A percentile compares a stretch with the other conserved stretches of the same genome.
Evolutionary conservation across 2,329 filamentous ascomycete species (phyloP).

Genomic region (Dothideomycetidae sp.): DNA sequence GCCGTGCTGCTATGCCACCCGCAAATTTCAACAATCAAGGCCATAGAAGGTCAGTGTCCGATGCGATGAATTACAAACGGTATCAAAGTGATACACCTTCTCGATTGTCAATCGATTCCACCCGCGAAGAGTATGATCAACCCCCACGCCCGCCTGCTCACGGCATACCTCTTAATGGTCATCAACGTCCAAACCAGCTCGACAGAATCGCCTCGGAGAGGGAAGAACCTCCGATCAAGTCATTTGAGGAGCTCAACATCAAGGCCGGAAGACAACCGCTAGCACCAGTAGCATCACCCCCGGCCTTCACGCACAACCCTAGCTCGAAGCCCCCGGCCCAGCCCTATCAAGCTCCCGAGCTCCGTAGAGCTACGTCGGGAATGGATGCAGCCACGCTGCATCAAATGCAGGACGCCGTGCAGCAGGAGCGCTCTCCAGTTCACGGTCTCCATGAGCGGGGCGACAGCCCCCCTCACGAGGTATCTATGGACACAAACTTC

Average conservation of each 20-base stretch:
- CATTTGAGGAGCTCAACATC: slow-evolving; percentile 36
- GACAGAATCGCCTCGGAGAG: slow-evolving; percentile 46
- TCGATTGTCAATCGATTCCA: slow-evolving; percentile 25
- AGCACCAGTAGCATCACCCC: slow-evolving; percentile 63
- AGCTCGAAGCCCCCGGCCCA: slow-evolving; percentile 54
- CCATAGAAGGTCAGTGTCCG: slow-evolving; percentile 31
- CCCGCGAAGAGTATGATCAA: slow-evolving; percentile 17
- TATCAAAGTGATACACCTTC: slow-evolving; percentile 28
- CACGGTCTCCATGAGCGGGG: slow-evolving; percentile 21
- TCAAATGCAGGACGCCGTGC: slow-evolving; percentile 57
- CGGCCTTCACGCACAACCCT: slow-evolving; percentile 63
- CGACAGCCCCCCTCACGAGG: slow-evolving; percentile 16
- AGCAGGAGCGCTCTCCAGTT: slow-evolving; percentile 14
- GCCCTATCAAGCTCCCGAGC: slow-evolving; percentile 60
- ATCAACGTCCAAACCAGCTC: slow-evolving; percentile 26
- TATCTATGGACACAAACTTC: slow-evolving; percentile 27
- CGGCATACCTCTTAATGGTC: slow-evolving; percentile 16
- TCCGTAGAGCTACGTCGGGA: slow-evolving; percentile 67
- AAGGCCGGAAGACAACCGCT: slow-evolving; percentile 36
- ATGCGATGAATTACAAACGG: slow-evolving; percentile 31
- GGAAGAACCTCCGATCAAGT: slow-evolving; percentile 29
- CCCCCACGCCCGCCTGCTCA: slow-evolving; percentile 31
- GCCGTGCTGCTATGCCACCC: slow-evolving; percentile 32
- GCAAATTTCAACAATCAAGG: slow-evolving; percentile 25
- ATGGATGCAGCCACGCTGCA: slow-evolving; percentile 70